Percentiles rank a stretch among this genome's conserved stretches.
These are phyloP conservation scores for Bombardia bombarda DNA, from an alignment of 495 filamentous ascomycete genomes.

Conservation along the genomic window DNA sequence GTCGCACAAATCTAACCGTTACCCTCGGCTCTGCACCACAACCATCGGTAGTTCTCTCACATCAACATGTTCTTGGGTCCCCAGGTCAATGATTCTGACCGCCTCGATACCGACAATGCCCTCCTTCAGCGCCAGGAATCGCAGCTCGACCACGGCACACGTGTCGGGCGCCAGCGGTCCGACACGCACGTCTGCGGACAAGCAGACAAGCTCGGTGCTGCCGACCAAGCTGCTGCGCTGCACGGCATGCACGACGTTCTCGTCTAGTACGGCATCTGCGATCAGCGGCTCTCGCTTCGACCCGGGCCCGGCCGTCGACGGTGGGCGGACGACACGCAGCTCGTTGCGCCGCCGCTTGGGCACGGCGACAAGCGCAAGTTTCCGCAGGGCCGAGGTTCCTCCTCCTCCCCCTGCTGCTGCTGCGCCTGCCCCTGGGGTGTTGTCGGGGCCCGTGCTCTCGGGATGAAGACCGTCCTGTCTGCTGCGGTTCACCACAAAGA, in stretches of 20 bases:
- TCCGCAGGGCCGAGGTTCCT: constrained; percentile 44
- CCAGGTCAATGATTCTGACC: constrained; percentile 74
- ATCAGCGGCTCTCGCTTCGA: constrained; percentile 27
- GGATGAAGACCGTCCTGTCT: constrained; percentile 2
- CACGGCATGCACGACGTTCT: constrained; percentile 74
- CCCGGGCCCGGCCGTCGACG: constrained; percentile 31
- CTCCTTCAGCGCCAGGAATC: constrained; percentile 66
- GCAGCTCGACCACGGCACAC: constrained; percentile 71
- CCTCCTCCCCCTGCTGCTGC: constrained; percentile 9
- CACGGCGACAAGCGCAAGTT: constrained; percentile 72
- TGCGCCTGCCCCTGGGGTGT: not conserved
- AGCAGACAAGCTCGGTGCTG: constrained; percentile 63
- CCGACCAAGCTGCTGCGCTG: constrained; percentile 69
- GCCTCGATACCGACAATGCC: constrained; percentile 74
- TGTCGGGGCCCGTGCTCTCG: not conserved
- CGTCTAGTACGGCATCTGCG: constrained; percentile 76
- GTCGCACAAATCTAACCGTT: too few species aligned
- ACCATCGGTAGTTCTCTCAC: constrained; percentile 74
- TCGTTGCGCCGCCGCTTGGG: constrained; percentile 68
- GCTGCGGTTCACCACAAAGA: constrained; percentile 83
- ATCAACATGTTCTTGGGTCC: constrained; percentile 72
- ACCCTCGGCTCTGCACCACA: constrained; percentile 31
- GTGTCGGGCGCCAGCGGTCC: constrained; percentile 71
- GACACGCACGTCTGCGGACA: constrained; percentile 76
- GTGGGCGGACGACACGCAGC: constrained; percentile 48